Evolutionary conservation across 129 eudicot genomes (phyloP), one percentile per base, ranked within the genome.

Genomic region (Flaveria trinervia): DNA sequence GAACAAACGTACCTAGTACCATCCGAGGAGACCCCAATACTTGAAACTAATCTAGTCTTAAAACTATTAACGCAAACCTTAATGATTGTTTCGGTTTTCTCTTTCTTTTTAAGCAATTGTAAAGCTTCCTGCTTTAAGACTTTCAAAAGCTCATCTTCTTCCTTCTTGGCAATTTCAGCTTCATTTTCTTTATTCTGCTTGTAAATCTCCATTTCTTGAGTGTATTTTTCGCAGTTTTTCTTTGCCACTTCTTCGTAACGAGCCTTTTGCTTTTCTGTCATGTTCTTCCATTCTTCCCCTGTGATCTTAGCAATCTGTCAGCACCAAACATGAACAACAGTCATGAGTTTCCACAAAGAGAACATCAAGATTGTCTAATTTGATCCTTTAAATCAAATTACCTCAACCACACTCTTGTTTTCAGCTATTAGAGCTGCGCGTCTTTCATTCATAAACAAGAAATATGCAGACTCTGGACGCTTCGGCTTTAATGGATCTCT

Each of bases 281-380:
- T 88, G 67, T 85, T 94, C 87, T 89, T 94, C 98, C 98, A 94
- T 78, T 94, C 96, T 73, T 91, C 97, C 41, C 97, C 96, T 1
- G 91, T 76, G 65, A 94, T 85, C 83, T 87, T 94, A 10, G 96
- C 89, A 75, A 86, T 78, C 98, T 92, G 46, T 12, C 55, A 71
- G 2, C 77, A 26, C 43, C 67, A 65, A 52, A 74, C 44, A 54
- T 3, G 1, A 77, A 28, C 62, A 77, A 77, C 44, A 26, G 22
- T 76, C 65, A 75, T 49, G 17, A 48, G 20, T 14, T 60, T 45
- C 51, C 22, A 33, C 78, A 65, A 13, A 36, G 46, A 39, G 11
- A 13, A 41, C 68, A 51, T 56, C 17, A 28, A 28, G 7, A 28
- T 52, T 33, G 49, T 41, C 73, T 65, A 52, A 25, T 30, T 28